Conservation (phyloP, 768 basidiomycete genomes). For the Tubosaeta sp. region DNA sequence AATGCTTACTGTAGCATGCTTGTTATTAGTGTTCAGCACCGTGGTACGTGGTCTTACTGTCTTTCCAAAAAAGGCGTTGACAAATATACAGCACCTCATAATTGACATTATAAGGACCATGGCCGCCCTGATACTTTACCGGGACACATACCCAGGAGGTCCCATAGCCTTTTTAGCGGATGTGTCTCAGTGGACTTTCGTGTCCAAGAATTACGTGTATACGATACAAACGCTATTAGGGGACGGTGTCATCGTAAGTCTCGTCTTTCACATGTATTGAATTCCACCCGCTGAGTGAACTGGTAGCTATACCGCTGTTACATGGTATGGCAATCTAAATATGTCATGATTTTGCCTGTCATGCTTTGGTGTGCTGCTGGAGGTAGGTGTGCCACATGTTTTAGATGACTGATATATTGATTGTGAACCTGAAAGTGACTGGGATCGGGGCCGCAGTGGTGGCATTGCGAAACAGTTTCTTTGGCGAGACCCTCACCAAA, state of each 20-base stretch:
- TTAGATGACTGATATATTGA: not conserved
- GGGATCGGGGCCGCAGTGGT: constrained; percentile 11
- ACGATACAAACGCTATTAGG: constrained; percentile 19
- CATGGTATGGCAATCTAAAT: constrained; percentile 23
- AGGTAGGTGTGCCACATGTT: constrained; percentile 4
- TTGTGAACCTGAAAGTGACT: constrained; percentile 6
- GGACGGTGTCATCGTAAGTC: constrained; percentile 22
- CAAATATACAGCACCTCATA: constrained; percentile 11
- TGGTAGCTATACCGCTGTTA: constrained; percentile 17
- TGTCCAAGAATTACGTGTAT: constrained; percentile 21
- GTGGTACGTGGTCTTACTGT: constrained; percentile 8
- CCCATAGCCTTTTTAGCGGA: constrained; percentile 22
- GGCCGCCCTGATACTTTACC: constrained; percentile 19
- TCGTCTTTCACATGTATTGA: not conserved
- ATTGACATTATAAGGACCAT: constrained; percentile 14
- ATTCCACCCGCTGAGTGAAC: not conserved
- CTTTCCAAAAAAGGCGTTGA: no score
- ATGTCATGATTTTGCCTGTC: constrained; percentile 18
- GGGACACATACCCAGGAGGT: constrained; percentile 19
- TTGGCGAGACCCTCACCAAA: constrained; percentile 13
- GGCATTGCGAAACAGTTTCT: constrained; percentile 15
- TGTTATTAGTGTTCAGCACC: constrained; percentile 23
- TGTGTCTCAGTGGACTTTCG: constrained; percentile 19
- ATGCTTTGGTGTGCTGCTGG: constrained; percentile 22
- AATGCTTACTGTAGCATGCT: constrained; percentile 16